Evolutionary conservation across 1,139 yeast genomes (phyloP).

Genomic region (Pichia cactophila): DNA sequence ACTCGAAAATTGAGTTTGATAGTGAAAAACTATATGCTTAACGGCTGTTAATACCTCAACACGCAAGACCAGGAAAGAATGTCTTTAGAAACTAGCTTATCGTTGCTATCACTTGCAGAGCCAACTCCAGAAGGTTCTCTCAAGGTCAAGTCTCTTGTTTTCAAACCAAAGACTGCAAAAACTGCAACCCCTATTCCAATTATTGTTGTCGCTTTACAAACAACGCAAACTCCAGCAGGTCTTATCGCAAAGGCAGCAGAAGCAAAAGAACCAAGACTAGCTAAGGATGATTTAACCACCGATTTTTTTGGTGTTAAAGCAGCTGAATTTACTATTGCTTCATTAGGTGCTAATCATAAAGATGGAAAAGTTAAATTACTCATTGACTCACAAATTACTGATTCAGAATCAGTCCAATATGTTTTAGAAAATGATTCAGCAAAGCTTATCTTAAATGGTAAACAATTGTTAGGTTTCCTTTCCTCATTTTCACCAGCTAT

Average conservation of each 20-base stretch:
- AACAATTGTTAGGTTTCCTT: slow-evolving; percentile 46
- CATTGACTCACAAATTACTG: slow-evolving; percentile 49
- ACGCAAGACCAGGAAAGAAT: slow-evolving; percentile 20
- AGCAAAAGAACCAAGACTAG: slow-evolving; percentile 82
- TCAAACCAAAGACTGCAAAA: slow-evolving; percentile 88
- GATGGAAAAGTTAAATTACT: slow-evolving; percentile 61
- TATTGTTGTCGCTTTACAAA: slow-evolving; percentile 66
- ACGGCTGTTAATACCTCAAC: background rate
- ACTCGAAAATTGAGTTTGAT: background rate
- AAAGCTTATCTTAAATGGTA: slow-evolving; percentile 49
- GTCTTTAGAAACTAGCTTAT: slow-evolving; percentile 50
- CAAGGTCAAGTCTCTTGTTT: slow-evolving; percentile 61
- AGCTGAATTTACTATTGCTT: slow-evolving; percentile 60
- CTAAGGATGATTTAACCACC: slow-evolving; percentile 69
- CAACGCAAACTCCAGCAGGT: slow-evolving; percentile 64
- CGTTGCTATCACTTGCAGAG: slow-evolving; percentile 46
- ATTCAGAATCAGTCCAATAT: slow-evolving; percentile 36
- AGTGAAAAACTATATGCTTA: background rate
- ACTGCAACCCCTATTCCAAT: slow-evolving; percentile 77
- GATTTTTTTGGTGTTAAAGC: slow-evolving; percentile 59
- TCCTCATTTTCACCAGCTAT: slow-evolving; percentile 48
- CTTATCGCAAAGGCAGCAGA: slow-evolving; percentile 59
- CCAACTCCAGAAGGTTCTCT: slow-evolving; percentile 39
- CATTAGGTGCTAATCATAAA: slow-evolving; percentile 40
- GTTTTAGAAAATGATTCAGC: slow-evolving; percentile 54